Base-by-base conservation (phyloP, 2,329 filamentous ascomycete genomes). In the Fusarium sp. region DNA sequence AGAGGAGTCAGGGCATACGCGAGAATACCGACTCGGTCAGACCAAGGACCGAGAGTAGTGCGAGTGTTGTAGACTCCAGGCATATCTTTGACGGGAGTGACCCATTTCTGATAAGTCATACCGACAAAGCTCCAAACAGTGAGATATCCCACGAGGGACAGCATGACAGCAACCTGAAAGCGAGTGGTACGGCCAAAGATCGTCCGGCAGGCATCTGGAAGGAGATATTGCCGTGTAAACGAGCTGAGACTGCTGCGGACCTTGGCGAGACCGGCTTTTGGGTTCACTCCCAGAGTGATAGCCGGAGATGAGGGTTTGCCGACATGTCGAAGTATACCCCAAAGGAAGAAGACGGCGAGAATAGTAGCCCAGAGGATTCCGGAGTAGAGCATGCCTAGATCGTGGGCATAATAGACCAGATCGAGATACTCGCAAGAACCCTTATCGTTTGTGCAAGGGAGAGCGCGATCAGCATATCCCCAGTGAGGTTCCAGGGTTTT, bases 1-100 rank as follows among this genome's bases (percentile, higher is more conserved):
- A 95, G 84, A 0, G 93, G 93, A 1, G 92, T 94, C 15, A 95
- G 85, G 1, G 92, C 93, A 75, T 93, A 95, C 3, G 93, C 92
- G 1, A 95, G 80, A 5, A 91, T 86, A 12, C 93, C 93, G 7
- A 94, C 79, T 21, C 93, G 88, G 78, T 95, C 90, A 0, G 90
- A 85, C 84, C 89, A 94, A 0, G 91, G 89, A 1, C 92, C 92
- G 0, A 95, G 83, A 8, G 88, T 87, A 9, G 87, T 89, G 13
- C 93, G 88, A 1, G 87, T 93, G 79, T 92, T 93, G 82, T 88
- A 86, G 2, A 90, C 78, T 35, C 84, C 85, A 0, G 86, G 85
- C 38, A 81, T 82, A 19, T 84, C 84, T 78, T 89, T 89, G 58
- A 94, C 87, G 0, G 93, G 93, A 0, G 92, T 94, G 13, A 92